A percentile compares a stretch with the other conserved stretches of the same genome.
Conservation (phyloP, 2,329 filamentous ascomycete species). For the Colletotrichum endophyticum region DNA sequence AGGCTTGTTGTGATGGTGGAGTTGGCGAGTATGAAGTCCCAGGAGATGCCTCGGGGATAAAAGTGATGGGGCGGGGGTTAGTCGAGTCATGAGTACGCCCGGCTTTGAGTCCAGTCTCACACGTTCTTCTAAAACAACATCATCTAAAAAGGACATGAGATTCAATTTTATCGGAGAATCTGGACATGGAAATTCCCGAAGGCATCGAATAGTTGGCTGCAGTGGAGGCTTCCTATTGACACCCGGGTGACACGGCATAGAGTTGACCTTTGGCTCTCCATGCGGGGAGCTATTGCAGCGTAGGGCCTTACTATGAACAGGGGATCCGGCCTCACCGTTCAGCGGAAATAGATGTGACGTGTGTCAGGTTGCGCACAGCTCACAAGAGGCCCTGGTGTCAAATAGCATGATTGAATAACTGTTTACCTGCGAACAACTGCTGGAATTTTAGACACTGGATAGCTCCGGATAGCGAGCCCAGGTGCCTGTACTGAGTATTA, state of each 20-base stretch:
- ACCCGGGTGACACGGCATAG: not conserved
- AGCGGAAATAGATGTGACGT: not conserved
- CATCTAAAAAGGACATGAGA: not conserved
- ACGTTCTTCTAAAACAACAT: not conserved
- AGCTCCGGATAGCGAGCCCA: not conserved
- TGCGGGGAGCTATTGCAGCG: not conserved
- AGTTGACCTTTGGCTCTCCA: not conserved
- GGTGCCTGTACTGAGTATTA: not conserved
- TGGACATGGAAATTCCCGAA: rapidly evolving
- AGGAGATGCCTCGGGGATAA: not conserved
- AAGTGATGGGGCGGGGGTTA: rapidly evolving
- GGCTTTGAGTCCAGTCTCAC: rapidly evolving
- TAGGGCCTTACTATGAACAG: not conserved
- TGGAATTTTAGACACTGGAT: rapidly evolving
- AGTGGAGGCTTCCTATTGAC: rapidly evolving
- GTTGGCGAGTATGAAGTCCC: not conserved
- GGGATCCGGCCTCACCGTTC: not conserved
- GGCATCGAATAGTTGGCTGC: not conserved
- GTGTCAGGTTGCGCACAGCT: not conserved
- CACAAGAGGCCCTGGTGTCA: not conserved
- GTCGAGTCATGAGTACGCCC: not conserved
- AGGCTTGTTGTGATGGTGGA: constrained; percentile 9
- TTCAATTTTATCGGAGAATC: not conserved
- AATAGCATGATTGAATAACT: not conserved
- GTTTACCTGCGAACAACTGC: not conserved